Conservation (phyloP, 345 rosid species). For the Citrus maxima region DNA sequence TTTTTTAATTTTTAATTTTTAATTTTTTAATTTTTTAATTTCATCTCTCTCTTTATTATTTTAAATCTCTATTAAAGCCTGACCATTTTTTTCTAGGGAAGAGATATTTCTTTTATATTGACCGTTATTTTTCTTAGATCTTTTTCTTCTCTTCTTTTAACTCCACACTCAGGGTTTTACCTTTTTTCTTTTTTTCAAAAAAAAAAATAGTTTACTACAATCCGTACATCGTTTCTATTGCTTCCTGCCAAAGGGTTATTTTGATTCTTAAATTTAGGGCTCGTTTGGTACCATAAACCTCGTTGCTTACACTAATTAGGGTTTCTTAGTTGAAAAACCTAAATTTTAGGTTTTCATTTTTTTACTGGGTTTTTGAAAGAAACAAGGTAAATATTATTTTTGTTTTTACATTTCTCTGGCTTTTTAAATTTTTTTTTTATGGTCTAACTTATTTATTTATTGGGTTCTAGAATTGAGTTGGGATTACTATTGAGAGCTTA, state of each 20-base stretch:
- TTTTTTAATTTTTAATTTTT: too few species aligned
- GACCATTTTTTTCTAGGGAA: too few species aligned
- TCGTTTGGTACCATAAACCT: not conserved
- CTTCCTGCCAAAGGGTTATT: not conserved
- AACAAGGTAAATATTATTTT: not conserved
- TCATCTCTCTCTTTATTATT: too few species aligned
- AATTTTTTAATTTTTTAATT: too few species aligned
- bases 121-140: not conserved
- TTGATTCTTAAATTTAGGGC: not conserved
- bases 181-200: not conserved
- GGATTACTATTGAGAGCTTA: slow-evolving; percentile 8
- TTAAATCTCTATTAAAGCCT: too few species aligned
- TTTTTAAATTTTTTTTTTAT: not conserved
- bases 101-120: too few species aligned
- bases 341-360: not conserved
- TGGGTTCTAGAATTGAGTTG: not conserved
- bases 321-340: slow-evolving; percentile 3
- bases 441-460: not conserved
- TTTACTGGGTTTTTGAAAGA: not conserved
- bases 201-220: not conserved
- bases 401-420: not conserved
- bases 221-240: not conserved
- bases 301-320: not conserved
- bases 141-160: not conserved
- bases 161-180: not conserved